Evolutionary conservation across 2,329 filamentous ascomycete genomes (phyloP), one percentile per base, ranked within the genome.

Genomic region (Microcyclospora pomicola): DNA sequence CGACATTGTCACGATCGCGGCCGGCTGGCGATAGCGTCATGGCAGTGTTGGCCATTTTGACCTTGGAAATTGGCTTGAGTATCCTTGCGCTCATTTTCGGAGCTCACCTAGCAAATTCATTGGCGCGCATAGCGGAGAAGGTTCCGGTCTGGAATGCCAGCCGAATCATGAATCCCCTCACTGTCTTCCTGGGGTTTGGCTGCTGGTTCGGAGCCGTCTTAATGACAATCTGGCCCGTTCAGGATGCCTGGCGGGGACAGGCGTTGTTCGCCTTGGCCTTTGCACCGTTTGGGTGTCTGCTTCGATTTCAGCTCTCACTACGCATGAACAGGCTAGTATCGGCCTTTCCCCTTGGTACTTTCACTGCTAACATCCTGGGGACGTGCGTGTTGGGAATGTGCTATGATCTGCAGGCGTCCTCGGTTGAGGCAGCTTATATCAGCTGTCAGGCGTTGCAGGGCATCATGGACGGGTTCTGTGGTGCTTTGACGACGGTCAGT

Each of bases 271-370:
- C 83, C 0, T 65, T 87, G 15, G 75, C 84, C 2, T 87, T 94
- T 50, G 81, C 83, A 1, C 86, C 86, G 0, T 49, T 82, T 0
- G 86, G 86, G 0, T 85, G 80, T 47, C 60, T 92, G 0, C 52
- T 68, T 0, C 72, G 86, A 2, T 92, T 83, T 61, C 84, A 83
- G 52, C 58, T 73, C 1, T 80, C 81, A 0, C 53, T 80, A 5
- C 56, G 63, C 14, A 68, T 92, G 9, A 93, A 94, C 49, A 63
- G 71, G 0, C 65, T 71, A 16, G 47, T 74, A 0, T 58, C 73
- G 0, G 62, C 68, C 0, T 93, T 94, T 47, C 86, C 86, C 0
- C 57, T 93, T 0, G 86, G 86, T 2, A 94, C 86, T 0, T 92
- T 93, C 50, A 59, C 63, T 1, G 82, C 79, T 24, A 94, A 94